Percentiles rank a stretch among this genome's conserved stretches.
Evolutionary conservation across 2,329 filamentous ascomycete species (phyloP).

Genomic region (Hypoxylon sp.): DNA sequence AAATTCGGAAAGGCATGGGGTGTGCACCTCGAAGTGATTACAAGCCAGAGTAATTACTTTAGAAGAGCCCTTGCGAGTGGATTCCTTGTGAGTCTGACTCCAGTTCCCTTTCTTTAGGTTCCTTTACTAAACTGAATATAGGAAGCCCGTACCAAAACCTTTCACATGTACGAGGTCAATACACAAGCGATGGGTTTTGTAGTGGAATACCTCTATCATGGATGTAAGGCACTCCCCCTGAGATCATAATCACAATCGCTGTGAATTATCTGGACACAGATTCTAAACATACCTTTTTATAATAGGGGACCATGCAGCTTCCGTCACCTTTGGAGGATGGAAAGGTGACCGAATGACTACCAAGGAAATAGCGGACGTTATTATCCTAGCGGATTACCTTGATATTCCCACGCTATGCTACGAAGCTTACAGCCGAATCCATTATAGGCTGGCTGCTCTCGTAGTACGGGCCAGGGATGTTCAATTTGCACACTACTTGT

Average conservation of each 20-base stretch:
- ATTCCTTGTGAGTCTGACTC: background rate
- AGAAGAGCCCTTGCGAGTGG: background rate
- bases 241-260: background rate
- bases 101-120: background rate
- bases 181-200: background rate
- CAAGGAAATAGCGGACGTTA: background rate
- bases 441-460: background rate
- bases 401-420: constrained; percentile 6
- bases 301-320: background rate
- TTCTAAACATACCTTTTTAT: background rate
- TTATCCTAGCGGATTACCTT: constrained; percentile 3
- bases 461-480: too few species aligned
- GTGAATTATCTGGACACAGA: background rate
- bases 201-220: constrained; percentile 1
- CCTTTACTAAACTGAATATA: background rate
- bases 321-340: background rate
- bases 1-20: background rate
- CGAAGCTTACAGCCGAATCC: background rate
- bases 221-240: constrained; percentile 11
- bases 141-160: background rate
- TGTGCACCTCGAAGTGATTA: background rate
- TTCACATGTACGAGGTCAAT: background rate
- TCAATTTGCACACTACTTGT: background rate
- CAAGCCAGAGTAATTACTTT: background rate
- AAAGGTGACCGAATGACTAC: background rate